Evolutionary conservation across 2,329 filamentous ascomycete genomes (phyloP).

Genomic region (Arthrobotrys sinensis): DNA sequence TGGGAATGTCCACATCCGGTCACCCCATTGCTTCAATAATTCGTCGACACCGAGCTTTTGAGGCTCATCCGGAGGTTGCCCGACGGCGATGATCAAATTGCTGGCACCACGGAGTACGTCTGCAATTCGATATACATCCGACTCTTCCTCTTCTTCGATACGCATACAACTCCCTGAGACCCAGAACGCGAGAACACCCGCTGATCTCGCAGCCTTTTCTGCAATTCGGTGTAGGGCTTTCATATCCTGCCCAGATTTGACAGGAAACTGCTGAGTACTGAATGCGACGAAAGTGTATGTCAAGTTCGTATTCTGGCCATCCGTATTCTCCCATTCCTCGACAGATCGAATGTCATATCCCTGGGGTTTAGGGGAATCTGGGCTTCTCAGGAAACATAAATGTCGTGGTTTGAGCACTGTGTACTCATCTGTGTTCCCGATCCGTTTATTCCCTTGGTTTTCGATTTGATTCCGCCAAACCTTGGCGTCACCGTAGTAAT

Average conservation of each 20-base stretch:
- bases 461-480: slow-evolving; percentile 61
- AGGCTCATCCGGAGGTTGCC: neutral
- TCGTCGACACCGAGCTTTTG: neutral
- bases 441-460: slow-evolving; percentile 16
- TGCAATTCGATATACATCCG: slow-evolving; percentile 63
- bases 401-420: slow-evolving; percentile 57
- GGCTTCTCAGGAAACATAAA: slow-evolving; percentile 58
- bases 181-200: slow-evolving; percentile 59
- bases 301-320: slow-evolving; percentile 33
- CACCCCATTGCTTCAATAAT: slow-evolving; percentile 64
- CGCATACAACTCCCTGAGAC: slow-evolving; percentile 47
- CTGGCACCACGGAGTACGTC: slow-evolving; percentile 63
- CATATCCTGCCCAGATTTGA: slow-evolving; percentile 31
- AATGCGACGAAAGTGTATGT: slow-evolving; percentile 60
- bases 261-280: slow-evolving; percentile 54
- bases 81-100: slow-evolving; percentile 61
- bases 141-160: slow-evolving; percentile 5
- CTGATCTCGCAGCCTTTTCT: slow-evolving; percentile 49
- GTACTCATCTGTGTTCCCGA: slow-evolving; percentile 41
- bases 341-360: slow-evolving; percentile 49
- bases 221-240: slow-evolving; percentile 51
- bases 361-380: slow-evolving; percentile 14
- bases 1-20: slow-evolving; percentile 66
- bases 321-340: slow-evolving; percentile 53
- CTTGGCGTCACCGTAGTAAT: slow-evolving; percentile 60